A percentile compares a stretch with the other conserved stretches of the same genome.
Evolutionary conservation across 129 eudicot genomes (phyloP).

Genomic region (Lactuca saligna): DNA sequence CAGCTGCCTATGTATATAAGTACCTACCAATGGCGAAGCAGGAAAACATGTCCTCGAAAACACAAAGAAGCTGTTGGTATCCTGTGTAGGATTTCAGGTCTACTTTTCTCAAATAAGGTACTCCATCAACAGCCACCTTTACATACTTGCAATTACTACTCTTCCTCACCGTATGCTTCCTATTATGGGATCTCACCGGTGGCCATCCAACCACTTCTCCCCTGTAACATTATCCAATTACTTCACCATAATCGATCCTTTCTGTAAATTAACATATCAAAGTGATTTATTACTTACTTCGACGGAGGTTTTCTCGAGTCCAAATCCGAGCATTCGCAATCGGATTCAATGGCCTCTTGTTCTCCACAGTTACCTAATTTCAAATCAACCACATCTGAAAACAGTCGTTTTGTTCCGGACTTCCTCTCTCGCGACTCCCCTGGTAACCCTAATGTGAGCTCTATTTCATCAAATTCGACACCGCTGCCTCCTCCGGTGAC

Average conservation of each 20-base stretch:
- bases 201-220: conserved; percentile 96
- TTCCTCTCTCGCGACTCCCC: conserved; percentile 40
- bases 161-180: conserved; percentile 53
- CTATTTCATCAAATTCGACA: conserved; percentile 52
- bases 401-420: conserved; percentile 46
- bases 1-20: neutral
- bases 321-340: conserved; percentile 5
- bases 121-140: conserved; percentile 92
- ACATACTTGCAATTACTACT: conserved; percentile 47
- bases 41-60: conserved; percentile 51
- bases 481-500: conserved; percentile 26
- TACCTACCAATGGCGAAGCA: conserved; percentile 48
- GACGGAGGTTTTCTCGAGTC: conserved; percentile 27
- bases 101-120: conserved; percentile 76
- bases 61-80: conserved; percentile 55
- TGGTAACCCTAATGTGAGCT: conserved; percentile 76
- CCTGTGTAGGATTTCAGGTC: conserved; percentile 52
- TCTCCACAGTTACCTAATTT: conserved; percentile 20
- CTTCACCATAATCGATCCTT: neutral
- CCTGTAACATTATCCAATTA: conserved; percentile 32
- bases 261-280: neutral
- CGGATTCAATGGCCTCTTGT: neutral
- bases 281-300: conserved; percentile 30
- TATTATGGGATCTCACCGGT: conserved; percentile 63
- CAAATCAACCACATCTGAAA: conserved; percentile 35